phyloP scores from a whole-genome alignment of 345 rosid species.

The Theobroma cacao region DNA sequence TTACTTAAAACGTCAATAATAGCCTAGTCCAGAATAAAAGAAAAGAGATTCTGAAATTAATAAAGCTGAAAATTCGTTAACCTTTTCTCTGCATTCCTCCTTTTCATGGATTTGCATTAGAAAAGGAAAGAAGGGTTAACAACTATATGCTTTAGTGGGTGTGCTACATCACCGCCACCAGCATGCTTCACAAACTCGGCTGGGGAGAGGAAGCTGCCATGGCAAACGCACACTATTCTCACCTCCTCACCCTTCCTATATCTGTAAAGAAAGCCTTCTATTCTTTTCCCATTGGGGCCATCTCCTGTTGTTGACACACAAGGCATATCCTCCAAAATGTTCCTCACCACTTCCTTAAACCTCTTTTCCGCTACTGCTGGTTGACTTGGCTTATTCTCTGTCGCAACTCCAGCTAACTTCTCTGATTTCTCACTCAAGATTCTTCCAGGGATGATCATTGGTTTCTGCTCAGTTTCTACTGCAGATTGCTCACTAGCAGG shows the following conservation, averaged over 20 bases:
- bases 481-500: constrained; percentile 38
- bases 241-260: constrained; percentile 76
- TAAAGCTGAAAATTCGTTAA: background rate
- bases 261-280: constrained; percentile 79
- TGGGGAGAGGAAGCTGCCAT: constrained; percentile 77
- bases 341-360: constrained; percentile 28
- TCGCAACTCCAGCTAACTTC: background rate
- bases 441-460: background rate
- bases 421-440: constrained; percentile 6
- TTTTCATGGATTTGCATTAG: constrained; percentile 1
- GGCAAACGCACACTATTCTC: constrained; percentile 84
- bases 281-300: constrained; percentile 69
- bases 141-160: constrained; percentile 82
- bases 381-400: background rate
- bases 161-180: constrained; percentile 61
- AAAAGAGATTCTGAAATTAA: background rate
- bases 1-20: background rate
- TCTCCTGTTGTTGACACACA: constrained; percentile 75
- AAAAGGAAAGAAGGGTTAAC: constrained; percentile 54
- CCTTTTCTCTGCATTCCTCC: constrained; percentile 3
- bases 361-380: constrained; percentile 1
- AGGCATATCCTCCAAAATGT: constrained; percentile 78
- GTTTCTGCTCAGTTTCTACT: constrained; percentile 29
- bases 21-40: constrained; percentile 9
- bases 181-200: constrained; percentile 88